phyloP scores from a whole-genome alignment of 2,329 filamentous ascomycete species.

The Beauveria asiatica region DNA sequence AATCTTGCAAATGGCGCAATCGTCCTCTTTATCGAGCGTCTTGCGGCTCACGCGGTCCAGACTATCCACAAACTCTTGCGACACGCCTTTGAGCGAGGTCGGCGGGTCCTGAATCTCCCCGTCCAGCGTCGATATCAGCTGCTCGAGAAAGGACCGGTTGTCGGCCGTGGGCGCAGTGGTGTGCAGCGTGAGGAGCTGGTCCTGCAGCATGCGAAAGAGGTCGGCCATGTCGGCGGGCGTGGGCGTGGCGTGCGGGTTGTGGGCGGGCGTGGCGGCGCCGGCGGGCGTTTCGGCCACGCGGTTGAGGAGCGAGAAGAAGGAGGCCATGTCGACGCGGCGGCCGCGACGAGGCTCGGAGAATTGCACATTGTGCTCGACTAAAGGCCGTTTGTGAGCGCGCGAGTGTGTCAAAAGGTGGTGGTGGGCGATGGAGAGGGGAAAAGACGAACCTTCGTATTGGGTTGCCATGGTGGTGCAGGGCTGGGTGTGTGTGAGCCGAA shows the following conservation, averaged over 20 bases:
- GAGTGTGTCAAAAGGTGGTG: not conserved
- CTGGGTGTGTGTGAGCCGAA: not conserved
- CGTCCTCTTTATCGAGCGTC: conserved; percentile 39
- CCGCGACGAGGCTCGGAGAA: conserved; percentile 29
- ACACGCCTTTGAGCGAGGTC: conserved; percentile 42
- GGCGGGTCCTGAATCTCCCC: conserved; percentile 45
- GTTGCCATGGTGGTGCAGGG: conserved; percentile 36
- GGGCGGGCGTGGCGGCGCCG: conserved; percentile 25
- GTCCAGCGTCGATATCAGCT: conserved; percentile 40
- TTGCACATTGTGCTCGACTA: conserved; percentile 59
- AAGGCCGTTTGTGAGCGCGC: not conserved
- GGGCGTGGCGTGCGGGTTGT: conserved; percentile 50
- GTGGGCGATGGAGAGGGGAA: conserved; percentile 1
- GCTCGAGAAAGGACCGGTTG: conserved; percentile 42
- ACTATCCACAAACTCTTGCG: conserved; percentile 49
- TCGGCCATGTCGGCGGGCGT: conserved; percentile 51
- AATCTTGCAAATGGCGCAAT: conserved; percentile 57
- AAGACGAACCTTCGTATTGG: conserved; percentile 44
- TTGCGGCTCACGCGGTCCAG: conserved; percentile 50
- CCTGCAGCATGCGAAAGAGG: conserved; percentile 50
- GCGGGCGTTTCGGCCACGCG: conserved; percentile 36
- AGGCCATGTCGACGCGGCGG: conserved; percentile 55
- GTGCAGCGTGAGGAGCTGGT: conserved; percentile 46
- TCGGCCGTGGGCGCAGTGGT: conserved; percentile 37
- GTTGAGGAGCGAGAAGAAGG: conserved; percentile 50